Percentiles rank a stretch among this genome's conserved stretches.
Conservation (phyloP, 2,329 filamentous ascomycete genomes). For the Onygenales sp. region DNA sequence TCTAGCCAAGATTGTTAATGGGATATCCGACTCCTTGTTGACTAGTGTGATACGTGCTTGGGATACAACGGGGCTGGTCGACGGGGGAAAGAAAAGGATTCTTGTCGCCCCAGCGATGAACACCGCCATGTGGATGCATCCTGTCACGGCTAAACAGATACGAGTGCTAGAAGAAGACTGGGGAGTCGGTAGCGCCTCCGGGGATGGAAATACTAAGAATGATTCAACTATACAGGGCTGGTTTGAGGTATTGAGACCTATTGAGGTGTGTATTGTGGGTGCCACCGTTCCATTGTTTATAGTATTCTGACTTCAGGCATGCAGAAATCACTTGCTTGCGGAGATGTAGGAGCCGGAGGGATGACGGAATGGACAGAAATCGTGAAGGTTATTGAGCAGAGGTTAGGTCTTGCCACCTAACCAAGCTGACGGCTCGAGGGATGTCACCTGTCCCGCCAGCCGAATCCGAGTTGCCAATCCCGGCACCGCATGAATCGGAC, state of each 20-base stretch:
- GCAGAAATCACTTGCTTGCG: conserved; percentile 55
- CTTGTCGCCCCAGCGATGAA: conserved; percentile 74
- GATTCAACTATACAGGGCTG: conserved; percentile 53
- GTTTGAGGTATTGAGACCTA: conserved; percentile 14
- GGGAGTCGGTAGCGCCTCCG: conserved; percentile 19
- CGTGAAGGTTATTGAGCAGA: conserved; percentile 51
- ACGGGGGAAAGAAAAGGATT: conserved; percentile 42
- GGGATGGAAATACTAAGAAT: conserved; percentile 42
- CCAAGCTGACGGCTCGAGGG: too few species aligned
- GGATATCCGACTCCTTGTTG: conserved; percentile 69
- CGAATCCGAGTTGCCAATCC: too few species aligned
- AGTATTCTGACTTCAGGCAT: not conserved
- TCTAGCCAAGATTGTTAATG: conserved; percentile 71
- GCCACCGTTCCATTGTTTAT: conserved; percentile 49
- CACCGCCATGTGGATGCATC: conserved; percentile 77
- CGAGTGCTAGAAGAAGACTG: conserved; percentile 60
- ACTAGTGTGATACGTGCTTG: conserved; percentile 70
- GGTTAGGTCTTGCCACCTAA: conserved; percentile 8
- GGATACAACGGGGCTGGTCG: conserved; percentile 49
- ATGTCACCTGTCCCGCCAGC: too few species aligned
- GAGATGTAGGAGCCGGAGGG: conserved; percentile 67
- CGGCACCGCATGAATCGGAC: too few species aligned
- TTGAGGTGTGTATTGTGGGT: conserved; percentile 56
- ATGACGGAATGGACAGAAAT: conserved; percentile 72
- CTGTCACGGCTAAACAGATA: conserved; percentile 63